Evolutionary conservation across 129 eudicot species (phyloP).

Genomic region (Centrapalus pauciflorus): DNA sequence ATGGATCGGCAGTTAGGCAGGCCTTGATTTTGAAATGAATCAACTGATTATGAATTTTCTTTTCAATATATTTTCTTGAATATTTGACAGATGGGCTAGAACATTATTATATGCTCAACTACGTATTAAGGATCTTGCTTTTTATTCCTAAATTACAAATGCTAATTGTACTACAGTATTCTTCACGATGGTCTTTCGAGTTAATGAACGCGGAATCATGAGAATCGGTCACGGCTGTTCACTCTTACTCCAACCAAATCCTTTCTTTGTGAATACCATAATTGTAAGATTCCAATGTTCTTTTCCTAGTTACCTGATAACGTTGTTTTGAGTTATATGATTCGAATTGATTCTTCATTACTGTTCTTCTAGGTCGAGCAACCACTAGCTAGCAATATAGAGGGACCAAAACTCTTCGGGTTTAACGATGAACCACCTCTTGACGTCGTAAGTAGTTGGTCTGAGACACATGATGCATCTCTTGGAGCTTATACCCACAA

Average conservation of each 20-base stretch:
- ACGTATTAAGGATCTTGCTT: neutral
- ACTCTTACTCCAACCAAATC: constrained; percentile 44
- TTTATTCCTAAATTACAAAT: constrained; percentile 7
- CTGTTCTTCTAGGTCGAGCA: constrained; percentile 36
- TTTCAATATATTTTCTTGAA: neutral
- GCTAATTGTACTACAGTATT: constrained; percentile 31
- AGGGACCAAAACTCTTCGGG: constrained; percentile 49
- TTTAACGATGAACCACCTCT: constrained; percentile 38
- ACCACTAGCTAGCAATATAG: constrained; percentile 1
- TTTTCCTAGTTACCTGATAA: neutral
- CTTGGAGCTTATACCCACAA: constrained; percentile 33
- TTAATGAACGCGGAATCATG: constrained; percentile 32
- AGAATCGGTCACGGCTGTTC: constrained; percentile 49
- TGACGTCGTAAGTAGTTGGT: constrained; percentile 32
- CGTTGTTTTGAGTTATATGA: neutral
- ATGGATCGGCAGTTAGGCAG: neutral
- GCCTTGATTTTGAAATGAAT: neutral
- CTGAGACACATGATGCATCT: constrained; percentile 25
- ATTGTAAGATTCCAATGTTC: constrained; percentile 27
- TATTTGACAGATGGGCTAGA: neutral
- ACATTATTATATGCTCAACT: too few relatives aligned
- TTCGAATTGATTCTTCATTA: neutral
- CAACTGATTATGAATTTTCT: neutral
- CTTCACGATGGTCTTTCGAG: constrained; percentile 40
- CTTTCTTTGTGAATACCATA: constrained; percentile 37